phyloP scores from a whole-genome alignment of 768 basidiomycete species.

The Krasilnikovozyma curviuscula region DNA sequence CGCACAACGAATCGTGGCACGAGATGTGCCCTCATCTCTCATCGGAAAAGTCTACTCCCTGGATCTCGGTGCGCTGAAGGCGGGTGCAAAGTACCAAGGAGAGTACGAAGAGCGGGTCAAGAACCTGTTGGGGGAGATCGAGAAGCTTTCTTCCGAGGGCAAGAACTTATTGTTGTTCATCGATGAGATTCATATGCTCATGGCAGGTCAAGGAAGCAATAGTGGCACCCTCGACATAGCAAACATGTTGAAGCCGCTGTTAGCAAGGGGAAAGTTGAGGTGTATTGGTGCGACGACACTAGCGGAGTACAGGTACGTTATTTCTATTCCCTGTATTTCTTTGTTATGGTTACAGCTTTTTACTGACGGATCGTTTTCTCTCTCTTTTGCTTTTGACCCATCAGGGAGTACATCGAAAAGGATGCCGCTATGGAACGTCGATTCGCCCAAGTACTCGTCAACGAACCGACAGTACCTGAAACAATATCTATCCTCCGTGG shows the following conservation, averaged over 20 bases:
- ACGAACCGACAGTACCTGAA: slow-evolving; percentile 72
- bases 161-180: slow-evolving; percentile 77
- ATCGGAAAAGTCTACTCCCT: slow-evolving; percentile 36
- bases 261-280: slow-evolving; percentile 60
- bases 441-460: slow-evolving; percentile 81
- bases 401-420: slow-evolving; percentile 55
- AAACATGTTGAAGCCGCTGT: slow-evolving; percentile 76
- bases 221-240: slow-evolving; percentile 86
- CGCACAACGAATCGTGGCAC: slow-evolving; percentile 43
- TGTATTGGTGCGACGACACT: slow-evolving; percentile 84
- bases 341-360: neutral
- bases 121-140: slow-evolving; percentile 73
- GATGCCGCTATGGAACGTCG: slow-evolving; percentile 68
- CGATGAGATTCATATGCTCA: slow-evolving; percentile 79
- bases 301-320: slow-evolving; percentile 58
- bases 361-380: neutral
- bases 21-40: slow-evolving; percentile 26
- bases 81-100: slow-evolving; percentile 53
- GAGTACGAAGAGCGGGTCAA: slow-evolving; percentile 97
- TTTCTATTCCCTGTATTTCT: neutral
- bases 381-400: neutral
- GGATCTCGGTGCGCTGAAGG: slow-evolving; percentile 92
- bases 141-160: slow-evolving; percentile 62
- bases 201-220: slow-evolving; percentile 60
- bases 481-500: slow-evolving; percentile 87